Evolutionary conservation across 805 yeast genomes (phyloP), one percentile per base, ranked within the genome.

Genomic region (Ogataea populi-albae): DNA sequence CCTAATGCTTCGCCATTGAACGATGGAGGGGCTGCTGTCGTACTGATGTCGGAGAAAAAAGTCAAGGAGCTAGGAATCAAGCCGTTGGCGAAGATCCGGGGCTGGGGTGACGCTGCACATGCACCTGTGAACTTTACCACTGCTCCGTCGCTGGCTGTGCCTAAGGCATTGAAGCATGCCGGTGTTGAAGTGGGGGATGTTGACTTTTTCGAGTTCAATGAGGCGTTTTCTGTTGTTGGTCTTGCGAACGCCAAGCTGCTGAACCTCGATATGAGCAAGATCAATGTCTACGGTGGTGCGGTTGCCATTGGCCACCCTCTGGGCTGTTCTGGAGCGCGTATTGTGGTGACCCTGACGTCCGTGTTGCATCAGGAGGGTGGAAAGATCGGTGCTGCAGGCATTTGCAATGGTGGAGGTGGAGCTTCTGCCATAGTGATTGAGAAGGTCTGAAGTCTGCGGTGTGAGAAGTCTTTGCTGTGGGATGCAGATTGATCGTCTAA

Each of bases 351-450:
- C 19, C 74, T 93, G 63, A 55, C 79, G 40, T 76, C 87, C 32
- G 88, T 89, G 12, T 76, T 93, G 58, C 49, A 65, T 24, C 96
- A 91, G 69, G 98, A 93, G 71, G 66, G 66, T 37, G 94, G 91
- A 52, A 86, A 82, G 68, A 64, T 80, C 50, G 99, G 99, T 62
- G 87, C 79, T 49, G 97, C 96, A 54, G 96, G 87, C 62, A 82
- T 93, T 59, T 93, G 98, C 75, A 93, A 93, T 65, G 98, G 99
- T 71, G 99, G 99, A 57, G 99, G 99, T 62, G 99, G 98, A 61
- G 98, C 97, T 32, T 83, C 95, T 38, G 81, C 98, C 17, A 71
- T 93, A 54, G 86, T 93, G 43, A 76, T 93, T 54, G 96, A 89
- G 70, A 78, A 71, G 54, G 55, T 78, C 29, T 73, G 62, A n/a